Percentiles rank a stretch among this genome's conserved stretches.
Evolutionary conservation across 2,329 filamentous ascomycete species (phyloP).

Genomic region (Cyphellophora attinorum): DNA sequence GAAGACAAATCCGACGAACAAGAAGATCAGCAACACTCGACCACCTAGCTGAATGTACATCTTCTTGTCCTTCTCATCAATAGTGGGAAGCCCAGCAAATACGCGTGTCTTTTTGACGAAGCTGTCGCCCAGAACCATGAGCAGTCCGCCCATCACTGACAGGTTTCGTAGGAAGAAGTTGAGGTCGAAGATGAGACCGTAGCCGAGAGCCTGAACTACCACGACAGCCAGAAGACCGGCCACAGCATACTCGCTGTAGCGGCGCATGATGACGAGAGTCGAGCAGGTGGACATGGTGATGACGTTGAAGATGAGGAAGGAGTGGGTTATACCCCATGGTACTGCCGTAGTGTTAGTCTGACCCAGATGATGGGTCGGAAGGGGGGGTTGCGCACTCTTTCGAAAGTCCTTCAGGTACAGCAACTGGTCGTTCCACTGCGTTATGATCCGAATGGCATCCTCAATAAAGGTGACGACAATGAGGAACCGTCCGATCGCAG

Average conservation of each 20-base stretch:
- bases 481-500: slow-evolving; percentile 89
- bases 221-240: slow-evolving; percentile 84
- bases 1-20: slow-evolving; percentile 95
- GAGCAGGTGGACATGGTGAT: slow-evolving; percentile 79
- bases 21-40: slow-evolving; percentile 89
- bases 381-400: slow-evolving; percentile 84
- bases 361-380: slow-evolving; percentile 62
- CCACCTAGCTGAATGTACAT: slow-evolving; percentile 99
- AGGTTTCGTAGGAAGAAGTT: slow-evolving; percentile 99
- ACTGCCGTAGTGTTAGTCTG: slow-evolving; percentile 46
- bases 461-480: slow-evolving; percentile 98
- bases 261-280: slow-evolving; percentile 77
- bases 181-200: slow-evolving; percentile 95
- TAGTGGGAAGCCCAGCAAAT: slow-evolving; percentile 81
- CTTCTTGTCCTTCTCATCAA: slow-evolving; percentile 99
- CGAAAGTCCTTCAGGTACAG: slow-evolving; percentile 86
- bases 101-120: slow-evolving; percentile 98
- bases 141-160: slow-evolving; percentile 88
- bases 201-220: slow-evolving; percentile 85
- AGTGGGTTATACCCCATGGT: slow-evolving; percentile 74
- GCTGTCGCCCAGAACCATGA: slow-evolving; percentile 97
- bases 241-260: slow-evolving; percentile 88
- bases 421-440: slow-evolving; percentile 94
- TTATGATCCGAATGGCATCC: slow-evolving; percentile 90
- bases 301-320: slow-evolving; percentile 88